Base-by-base conservation (phyloP, 192 early-diverging fungal genomes). In the Coemansia sp. region DNA sequence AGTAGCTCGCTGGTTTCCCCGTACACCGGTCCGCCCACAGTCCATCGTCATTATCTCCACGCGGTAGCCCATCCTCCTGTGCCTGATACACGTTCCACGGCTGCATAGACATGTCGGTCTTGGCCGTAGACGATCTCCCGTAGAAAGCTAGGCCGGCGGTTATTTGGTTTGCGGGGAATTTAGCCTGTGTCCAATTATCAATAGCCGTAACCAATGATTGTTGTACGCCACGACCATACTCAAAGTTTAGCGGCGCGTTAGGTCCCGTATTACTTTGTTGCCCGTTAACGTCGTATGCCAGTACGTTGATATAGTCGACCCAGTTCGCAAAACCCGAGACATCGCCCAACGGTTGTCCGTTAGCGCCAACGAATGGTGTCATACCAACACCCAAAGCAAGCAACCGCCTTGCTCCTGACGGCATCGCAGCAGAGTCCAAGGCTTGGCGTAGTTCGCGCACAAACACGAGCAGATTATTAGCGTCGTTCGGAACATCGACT, bases 221-320 rank as follows among this genome's bases (percentile, higher is more conserved):
- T 60, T 73, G 81, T 0, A 49, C 55, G 21, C 73, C 76, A 11
- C 62, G 62, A 3, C 66, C 68, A 5, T 46, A 40, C 67, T 75
- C 73, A 42, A 67, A 64, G 47, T 67, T 79, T 7, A 89, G 76
- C 39, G 89, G 88, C 14, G 89, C 84, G 64, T 90, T 90, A 13
- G 89, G 87, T 0, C 89, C 89, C 4, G 86, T 89, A 1, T 71
- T 74, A 6, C 62, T 64, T 75, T 88, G 85, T 19, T 84, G 74
- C 1, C 87, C 84, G 47, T 88, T 76, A 37, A 84, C 80, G 70
- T 89, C 90, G 66, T 92, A 91, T 1, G 85, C 86, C 76, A 93
- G 88, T 14, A 94, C 64, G 46, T 89, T 90, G 53, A 92, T 87
- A 46, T 86, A 86, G 64, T 88, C 84, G 17, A 94, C 79, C 10